A percentile compares a stretch with the other conserved stretches of the same genome.
These are phyloP conservation scores for Epithemia pelagica DNA, from an alignment of 108 stramenopile genomes.

Conservation along the genomic window DNA sequence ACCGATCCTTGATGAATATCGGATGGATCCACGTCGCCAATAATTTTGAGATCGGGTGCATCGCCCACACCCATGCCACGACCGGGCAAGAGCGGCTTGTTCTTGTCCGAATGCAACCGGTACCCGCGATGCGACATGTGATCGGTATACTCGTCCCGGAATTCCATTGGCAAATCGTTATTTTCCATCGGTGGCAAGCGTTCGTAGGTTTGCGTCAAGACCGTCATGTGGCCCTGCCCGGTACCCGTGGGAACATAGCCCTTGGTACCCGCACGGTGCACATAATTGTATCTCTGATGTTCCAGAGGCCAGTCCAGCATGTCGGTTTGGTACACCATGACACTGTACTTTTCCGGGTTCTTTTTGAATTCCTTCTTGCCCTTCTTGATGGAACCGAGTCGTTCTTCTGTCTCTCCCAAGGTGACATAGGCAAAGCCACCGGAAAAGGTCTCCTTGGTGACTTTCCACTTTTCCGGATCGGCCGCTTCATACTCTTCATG, in stretches of 20 bases:
- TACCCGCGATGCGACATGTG: slow-evolving; percentile 8
- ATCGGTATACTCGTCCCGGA: slow-evolving; percentile 8
- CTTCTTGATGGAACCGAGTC: slow-evolving; percentile 14
- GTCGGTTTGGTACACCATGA: slow-evolving; percentile 27
- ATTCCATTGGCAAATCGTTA: slow-evolving; percentile 5
- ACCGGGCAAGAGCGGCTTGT: slow-evolving; percentile 29
- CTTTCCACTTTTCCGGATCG: slow-evolving; percentile 20
- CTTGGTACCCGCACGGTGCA: slow-evolving; percentile 27
- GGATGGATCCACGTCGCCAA: slow-evolving; percentile 34
- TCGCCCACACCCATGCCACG: slow-evolving; percentile 42
- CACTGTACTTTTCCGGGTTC: slow-evolving; percentile 22
- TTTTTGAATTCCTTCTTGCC: slow-evolving; percentile 19
- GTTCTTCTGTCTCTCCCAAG: slow-evolving; percentile 4
- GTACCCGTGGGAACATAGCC: slow-evolving; percentile 16
- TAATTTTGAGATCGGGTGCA: slow-evolving; percentile 25
- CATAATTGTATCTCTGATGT: slow-evolving; percentile 16
- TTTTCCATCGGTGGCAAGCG: slow-evolving; percentile 7
- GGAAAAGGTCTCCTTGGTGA: slow-evolving; percentile 13
- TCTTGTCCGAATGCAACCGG: not conserved
- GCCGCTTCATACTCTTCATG: not conserved
- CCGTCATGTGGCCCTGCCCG: slow-evolving; percentile 21
- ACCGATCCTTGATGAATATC: slow-evolving; percentile 37
- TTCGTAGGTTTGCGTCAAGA: slow-evolving; percentile 20
- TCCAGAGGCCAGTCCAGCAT: slow-evolving; percentile 25
- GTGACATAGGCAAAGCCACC: slow-evolving; percentile 5